Conservation (phyloP, 192 early-diverging fungal species). For the Irineochytrium annulatum region DNA sequence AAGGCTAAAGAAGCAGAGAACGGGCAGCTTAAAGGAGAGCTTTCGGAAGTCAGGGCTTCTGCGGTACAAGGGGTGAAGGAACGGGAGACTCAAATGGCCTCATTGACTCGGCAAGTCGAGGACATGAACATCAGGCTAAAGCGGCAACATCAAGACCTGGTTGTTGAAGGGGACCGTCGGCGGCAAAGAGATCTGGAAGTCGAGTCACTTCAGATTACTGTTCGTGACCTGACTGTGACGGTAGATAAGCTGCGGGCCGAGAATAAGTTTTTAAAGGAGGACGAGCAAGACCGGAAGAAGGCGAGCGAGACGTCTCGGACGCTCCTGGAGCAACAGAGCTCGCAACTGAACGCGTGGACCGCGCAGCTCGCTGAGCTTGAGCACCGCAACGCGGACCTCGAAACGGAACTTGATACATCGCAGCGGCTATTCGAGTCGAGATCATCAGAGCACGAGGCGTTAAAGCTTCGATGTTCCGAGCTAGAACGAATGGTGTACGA, state of each 20-base stretch:
- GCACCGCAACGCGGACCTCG: constrained; percentile 39
- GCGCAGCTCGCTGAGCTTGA: constrained; percentile 32
- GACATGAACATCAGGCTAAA: constrained; percentile 37
- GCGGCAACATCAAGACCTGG: constrained; percentile 27
- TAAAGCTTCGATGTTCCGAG: constrained; percentile 42
- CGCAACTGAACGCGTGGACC: constrained; percentile 21
- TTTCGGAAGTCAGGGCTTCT: constrained; percentile 15
- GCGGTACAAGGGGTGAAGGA: constrained; percentile 26
- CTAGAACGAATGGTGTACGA: constrained; percentile 48
- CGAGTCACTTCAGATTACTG: not conserved
- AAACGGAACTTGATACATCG: constrained; percentile 46
- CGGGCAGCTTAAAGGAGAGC: constrained; percentile 20
- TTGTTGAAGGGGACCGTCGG: constrained; percentile 22
- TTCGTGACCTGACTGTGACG: constrained; percentile 24
- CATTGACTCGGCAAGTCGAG: constrained; percentile 42
- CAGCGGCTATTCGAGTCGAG: constrained; percentile 50
- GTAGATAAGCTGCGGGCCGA: constrained; percentile 14
- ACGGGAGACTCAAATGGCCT: constrained; percentile 34
- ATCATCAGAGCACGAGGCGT: constrained; percentile 45
- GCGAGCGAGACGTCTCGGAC: constrained; percentile 11
- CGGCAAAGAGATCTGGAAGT: constrained; percentile 6
- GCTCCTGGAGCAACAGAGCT: constrained; percentile 22
- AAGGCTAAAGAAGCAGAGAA: constrained; percentile 30
- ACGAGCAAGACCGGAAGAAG: constrained; percentile 7
- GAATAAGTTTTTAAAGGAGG: constrained; percentile 4